Base-by-base conservation (phyloP, 257 asterid species). In the Solanum tacnaense region DNA sequence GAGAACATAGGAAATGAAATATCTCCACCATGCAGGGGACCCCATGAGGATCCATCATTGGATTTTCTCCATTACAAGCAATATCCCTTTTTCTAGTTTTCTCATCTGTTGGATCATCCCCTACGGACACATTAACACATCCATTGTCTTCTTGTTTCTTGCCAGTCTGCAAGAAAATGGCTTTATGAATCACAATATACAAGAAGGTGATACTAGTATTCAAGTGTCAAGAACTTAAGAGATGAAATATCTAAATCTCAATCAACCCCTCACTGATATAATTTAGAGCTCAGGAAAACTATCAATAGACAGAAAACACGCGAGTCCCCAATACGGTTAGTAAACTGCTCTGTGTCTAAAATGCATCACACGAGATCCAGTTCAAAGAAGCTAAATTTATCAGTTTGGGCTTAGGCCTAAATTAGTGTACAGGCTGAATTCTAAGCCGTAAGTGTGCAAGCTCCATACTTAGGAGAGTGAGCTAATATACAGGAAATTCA, bases 11-110 rank as follows among this genome's bases (percentile, higher is more conserved):
- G 93, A 96, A 96, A 67, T 96, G 95, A 88, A 97, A 94, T 90
- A 97, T 93, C 90, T 96, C 99, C 87, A 96, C 96, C 97, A 96
- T 94, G 58, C 98, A 93, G n/a, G 99, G 99, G 88, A 95, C 88
- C 68, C 99, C 99, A 89, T 93, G 96, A 21, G 99, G 98, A 25
- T 93, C 98, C 92, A 88, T 90, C 98, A 93, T 94, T 29, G 89
- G 88, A 82, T 92, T 88, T 72, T 89, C 93, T 73, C 91, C 91
- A 87, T 68, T 91, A 81, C 46, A 56, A 76, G 91, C 85, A 35
- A 89, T 91, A 81, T 92, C 91, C 87, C 70, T 89, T 86, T 85
- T 87, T 70, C 84, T 89, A 81, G 38, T 74, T 65, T 44, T 72
- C 84, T 90, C 92, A 34, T 49, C 86, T 79, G 88, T 88, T 86